Base-by-base conservation (phyloP, 371 early-diverging fungal species). In the Parasitella parasitica region DNA sequence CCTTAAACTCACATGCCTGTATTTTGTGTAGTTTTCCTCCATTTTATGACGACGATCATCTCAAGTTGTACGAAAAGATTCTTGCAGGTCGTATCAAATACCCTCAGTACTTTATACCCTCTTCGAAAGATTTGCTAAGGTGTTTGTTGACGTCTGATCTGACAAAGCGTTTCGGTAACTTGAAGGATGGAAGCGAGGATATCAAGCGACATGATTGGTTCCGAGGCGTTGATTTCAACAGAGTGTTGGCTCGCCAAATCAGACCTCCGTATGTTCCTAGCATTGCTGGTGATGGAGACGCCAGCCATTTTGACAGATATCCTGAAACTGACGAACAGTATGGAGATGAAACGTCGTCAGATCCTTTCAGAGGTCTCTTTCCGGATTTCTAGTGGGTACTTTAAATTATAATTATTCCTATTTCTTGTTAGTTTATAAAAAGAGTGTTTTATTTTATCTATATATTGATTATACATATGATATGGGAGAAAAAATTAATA, bases 151-250 rank as follows among this genome's bases (percentile, higher is more conserved):
- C 94, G 0, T 69, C 92, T 12, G 96, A 98, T 72, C 76, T 95
- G 55, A 89, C 91, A 18, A 89, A 94, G 61, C 89, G 98, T 37
- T 94, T 87, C 69, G 98, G 97, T 63, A 96, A 97, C 76, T 75
- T 96, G 70, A 87, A 91, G 54, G 92, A 89, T 48, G 98, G 97
- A 4, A 87, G 89, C 20, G 83, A 86, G 18, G 96, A 96, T 71
- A 97, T 99, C 71, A 96, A 95, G 78, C 72, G 81, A 50, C 99
- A 99, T 78, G 85, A 85, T 48, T 99, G 99, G 97, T 99, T 99
- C 63, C 88, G 86, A 9, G 95, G 91, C 15, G 89, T 98, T 5
- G 95, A 98, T 69, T 99, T 97, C 95, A 83, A 87, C 46, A 82
- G 85, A 49, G 82, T 98, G 30, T 77, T 81, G 37, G 80, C 84